A percentile compares a stretch with the other conserved stretches of the same genome.
These are phyloP conservation scores for Rubroboletus pulcherrimus DNA, from an alignment of 768 basidiomycete genomes.

Conservation along the genomic window DNA sequence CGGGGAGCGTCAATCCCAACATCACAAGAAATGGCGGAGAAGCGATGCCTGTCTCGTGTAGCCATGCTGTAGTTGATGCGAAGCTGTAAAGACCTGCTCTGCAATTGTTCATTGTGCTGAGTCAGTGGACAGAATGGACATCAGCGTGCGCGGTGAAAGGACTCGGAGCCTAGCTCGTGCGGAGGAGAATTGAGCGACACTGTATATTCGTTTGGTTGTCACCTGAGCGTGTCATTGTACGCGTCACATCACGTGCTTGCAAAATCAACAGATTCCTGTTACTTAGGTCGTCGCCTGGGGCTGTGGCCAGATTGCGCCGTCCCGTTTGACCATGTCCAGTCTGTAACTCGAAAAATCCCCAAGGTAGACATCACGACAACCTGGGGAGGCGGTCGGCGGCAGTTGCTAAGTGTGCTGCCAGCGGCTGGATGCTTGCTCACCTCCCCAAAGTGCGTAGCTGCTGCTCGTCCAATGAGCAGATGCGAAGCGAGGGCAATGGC, in stretches of 20 bases:
- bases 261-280: conserved; percentile 7
- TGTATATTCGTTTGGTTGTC: conserved; percentile 2
- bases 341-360: background rate
- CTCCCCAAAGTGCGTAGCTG: background rate
- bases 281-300: background rate
- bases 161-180: background rate
- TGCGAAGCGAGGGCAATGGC: background rate
- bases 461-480: background rate
- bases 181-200: background rate
- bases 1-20: conserved; percentile 23
- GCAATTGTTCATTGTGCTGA: conserved; percentile 20
- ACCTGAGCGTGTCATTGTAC: background rate
- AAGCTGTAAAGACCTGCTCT: conserved; percentile 29
- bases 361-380: background rate
- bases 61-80: conserved; percentile 18
- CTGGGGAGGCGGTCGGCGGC: background rate
- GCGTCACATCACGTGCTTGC: conserved; percentile 24
- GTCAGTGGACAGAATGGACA: conserved; percentile 2
- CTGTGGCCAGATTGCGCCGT: background rate
- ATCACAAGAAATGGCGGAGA: conserved; percentile 24
- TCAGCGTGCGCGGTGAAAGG: background rate
- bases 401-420: background rate
- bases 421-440: background rate
- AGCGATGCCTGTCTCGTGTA: conserved; percentile 19
- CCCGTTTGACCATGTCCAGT: background rate